Percentiles rank a stretch among this genome's conserved stretches.
phyloP scores from a whole-genome alignment of 2,329 filamentous ascomycete species.

The Pleurostoma richardsiae region DNA sequence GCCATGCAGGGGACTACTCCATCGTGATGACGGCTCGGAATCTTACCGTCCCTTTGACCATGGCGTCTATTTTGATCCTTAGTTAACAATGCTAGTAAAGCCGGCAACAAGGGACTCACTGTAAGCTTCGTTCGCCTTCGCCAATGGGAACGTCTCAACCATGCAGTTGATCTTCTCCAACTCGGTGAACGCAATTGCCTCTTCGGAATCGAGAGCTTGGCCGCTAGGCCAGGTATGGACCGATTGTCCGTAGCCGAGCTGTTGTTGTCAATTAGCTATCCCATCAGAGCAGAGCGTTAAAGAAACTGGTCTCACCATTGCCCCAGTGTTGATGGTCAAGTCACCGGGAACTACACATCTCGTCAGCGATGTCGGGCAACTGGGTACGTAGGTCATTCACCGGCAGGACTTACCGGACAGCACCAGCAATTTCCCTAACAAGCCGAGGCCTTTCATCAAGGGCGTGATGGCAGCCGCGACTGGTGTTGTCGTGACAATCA shows the following conservation, averaged over 20 bases:
- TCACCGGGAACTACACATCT: background rate
- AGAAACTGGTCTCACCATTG: background rate
- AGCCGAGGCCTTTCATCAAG: constrained; percentile 47
- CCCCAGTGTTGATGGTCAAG: background rate
- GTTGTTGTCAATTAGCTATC: background rate
- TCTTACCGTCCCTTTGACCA: constrained; percentile 9
- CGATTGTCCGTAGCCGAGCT: constrained; percentile 40
- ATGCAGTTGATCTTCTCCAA: constrained; percentile 59
- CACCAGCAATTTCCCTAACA: constrained; percentile 54
- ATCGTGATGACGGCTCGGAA: constrained; percentile 13
- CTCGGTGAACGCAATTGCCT: constrained; percentile 62
- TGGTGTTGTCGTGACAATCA: constrained; percentile 60
- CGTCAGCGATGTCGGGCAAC: background rate
- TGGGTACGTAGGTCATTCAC: background rate
- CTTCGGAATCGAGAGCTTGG: constrained; percentile 56
- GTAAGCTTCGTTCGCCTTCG: constrained; percentile 35
- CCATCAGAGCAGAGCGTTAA: constrained; percentile 12
- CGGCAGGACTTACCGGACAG: constrained; percentile 35
- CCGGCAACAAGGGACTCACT: constrained; percentile 13
- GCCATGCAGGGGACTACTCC: background rate
- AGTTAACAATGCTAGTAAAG: background rate
- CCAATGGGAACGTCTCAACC: constrained; percentile 59
- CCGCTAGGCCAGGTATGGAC: constrained; percentile 62
- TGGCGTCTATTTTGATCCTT: background rate
- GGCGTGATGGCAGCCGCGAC: constrained; percentile 48